phyloP scores from a whole-genome alignment of 2,329 filamentous ascomycete genomes.

The Neonectria faginata region DNA sequence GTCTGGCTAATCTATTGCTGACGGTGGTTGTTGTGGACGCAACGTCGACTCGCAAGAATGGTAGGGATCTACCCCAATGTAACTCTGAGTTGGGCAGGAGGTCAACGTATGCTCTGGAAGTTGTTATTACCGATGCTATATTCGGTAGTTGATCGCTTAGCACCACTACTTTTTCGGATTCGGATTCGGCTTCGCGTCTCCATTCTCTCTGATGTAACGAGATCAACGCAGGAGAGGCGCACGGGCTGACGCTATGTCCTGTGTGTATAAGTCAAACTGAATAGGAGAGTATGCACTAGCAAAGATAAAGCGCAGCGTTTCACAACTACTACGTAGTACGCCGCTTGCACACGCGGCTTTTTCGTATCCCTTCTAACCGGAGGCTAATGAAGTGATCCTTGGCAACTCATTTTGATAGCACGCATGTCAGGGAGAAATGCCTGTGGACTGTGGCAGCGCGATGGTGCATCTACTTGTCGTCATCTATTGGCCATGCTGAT shows the following conservation, averaged over 20 bases:
- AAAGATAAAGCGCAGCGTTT: too few relatives aligned
- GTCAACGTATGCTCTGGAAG: too few relatives aligned
- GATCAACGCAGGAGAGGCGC: background rate
- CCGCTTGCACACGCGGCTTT: too few relatives aligned
- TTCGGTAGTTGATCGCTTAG: background rate
- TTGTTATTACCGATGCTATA: background rate
- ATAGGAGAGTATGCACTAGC: too few relatives aligned
- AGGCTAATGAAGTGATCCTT: too few relatives aligned
- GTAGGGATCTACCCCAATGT: background rate
- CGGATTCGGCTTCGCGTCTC: constrained; percentile 9
- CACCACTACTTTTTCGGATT: background rate
- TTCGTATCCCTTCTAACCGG: too few relatives aligned
- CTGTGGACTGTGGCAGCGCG: too few relatives aligned
- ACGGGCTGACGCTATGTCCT: background rate
- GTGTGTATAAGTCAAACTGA: background rate
- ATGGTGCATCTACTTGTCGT: too few relatives aligned
- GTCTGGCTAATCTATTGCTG: background rate
- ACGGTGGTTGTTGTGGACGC: background rate
- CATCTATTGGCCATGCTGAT: too few relatives aligned
- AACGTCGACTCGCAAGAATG: background rate
- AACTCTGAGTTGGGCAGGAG: background rate
- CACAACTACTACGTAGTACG: too few relatives aligned
- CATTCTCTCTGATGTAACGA: background rate
- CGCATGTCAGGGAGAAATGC: too few relatives aligned
- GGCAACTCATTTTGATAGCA: too few relatives aligned